These are phyloP conservation scores for Suhomyces vadensis DNA, from an alignment of 805 yeast species.

Conservation along the genomic window DNA sequence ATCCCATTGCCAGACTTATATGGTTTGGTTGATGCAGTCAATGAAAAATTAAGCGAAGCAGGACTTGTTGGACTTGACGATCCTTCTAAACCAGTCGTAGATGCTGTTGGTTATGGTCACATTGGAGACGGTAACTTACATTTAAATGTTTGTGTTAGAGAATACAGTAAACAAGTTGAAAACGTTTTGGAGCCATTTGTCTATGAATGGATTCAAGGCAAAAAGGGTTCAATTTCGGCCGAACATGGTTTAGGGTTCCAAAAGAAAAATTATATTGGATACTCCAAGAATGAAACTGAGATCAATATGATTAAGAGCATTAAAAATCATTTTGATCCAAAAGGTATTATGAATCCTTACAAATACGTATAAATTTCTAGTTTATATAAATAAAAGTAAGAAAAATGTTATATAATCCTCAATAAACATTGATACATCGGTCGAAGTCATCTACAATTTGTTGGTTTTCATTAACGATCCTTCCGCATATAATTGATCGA, in stretches of 20 bases:
- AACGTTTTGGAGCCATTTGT: slow-evolving; percentile 87
- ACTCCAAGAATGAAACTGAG: slow-evolving; percentile 74
- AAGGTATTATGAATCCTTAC: slow-evolving; percentile 90
- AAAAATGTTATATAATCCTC: background rate
- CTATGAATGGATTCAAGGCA: slow-evolving; percentile 78
- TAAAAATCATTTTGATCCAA: slow-evolving; percentile 85
- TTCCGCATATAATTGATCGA: slow-evolving; percentile 37
- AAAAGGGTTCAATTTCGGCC: slow-evolving; percentile 89
- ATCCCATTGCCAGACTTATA: slow-evolving; percentile 81
- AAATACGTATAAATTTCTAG: slow-evolving; percentile 62
- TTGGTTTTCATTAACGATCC: slow-evolving; percentile 24
- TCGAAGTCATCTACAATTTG: slow-evolving; percentile 6
- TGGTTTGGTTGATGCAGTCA: slow-evolving; percentile 77
- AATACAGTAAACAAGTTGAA: slow-evolving; percentile 79
- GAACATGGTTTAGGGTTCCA: slow-evolving; percentile 98
- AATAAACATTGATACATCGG: background rate
- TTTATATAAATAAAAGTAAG: background rate
- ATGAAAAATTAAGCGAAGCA: slow-evolving; percentile 54
- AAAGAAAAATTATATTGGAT: slow-evolving; percentile 85
- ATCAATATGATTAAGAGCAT: slow-evolving; percentile 73
- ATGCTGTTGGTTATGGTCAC: slow-evolving; percentile 96
- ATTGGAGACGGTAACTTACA: slow-evolving; percentile 97
- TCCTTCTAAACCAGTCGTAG: slow-evolving; percentile 74
- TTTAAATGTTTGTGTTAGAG: slow-evolving; percentile 86
- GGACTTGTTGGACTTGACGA: slow-evolving; percentile 61